Evolutionary conservation across 1,139 yeast species (phyloP).

Genomic region (Magnusiomyces ingens): DNA sequence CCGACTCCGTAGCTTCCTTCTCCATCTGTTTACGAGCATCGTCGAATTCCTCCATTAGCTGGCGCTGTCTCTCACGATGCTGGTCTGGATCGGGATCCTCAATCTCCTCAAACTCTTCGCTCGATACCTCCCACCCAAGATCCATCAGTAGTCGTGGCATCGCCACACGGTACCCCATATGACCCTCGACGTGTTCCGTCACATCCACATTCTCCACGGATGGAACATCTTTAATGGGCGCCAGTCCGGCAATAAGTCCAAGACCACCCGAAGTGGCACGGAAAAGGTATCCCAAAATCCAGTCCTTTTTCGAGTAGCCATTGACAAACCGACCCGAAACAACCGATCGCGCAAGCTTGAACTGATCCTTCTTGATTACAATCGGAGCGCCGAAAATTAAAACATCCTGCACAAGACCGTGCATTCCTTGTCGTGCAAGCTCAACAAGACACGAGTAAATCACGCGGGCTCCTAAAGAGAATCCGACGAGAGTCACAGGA

Average conservation of each 20-base stretch:
- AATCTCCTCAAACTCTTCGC: constrained; percentile 90
- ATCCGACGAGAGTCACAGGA: constrained; percentile 89
- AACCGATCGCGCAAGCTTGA: constrained; percentile 73
- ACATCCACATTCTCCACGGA: constrained; percentile 82
- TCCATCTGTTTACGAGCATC: constrained; percentile 60
- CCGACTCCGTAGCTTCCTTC: constrained; percentile 20
- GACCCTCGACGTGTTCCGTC: constrained; percentile 84
- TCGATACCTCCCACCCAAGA: constrained; percentile 73
- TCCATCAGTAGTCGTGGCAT: constrained; percentile 71
- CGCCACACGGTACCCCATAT: constrained; percentile 91
- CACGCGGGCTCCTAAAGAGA: constrained; percentile 88
- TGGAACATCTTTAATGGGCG: constrained; percentile 52
- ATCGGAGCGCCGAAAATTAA: constrained; percentile 85
- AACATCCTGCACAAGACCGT: constrained; percentile 85
- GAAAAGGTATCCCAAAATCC: constrained; percentile 93
- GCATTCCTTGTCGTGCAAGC: constrained; percentile 78
- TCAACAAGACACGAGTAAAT: constrained; percentile 87
- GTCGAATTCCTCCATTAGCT: constrained; percentile 75
- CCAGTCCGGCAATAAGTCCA: constrained; percentile 81
- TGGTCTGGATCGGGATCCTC: constrained; percentile 94
- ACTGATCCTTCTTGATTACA: constrained; percentile 69
- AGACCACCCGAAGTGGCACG: constrained; percentile 95
- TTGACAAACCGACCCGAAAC: constrained; percentile 88
- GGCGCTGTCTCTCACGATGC: constrained; percentile 67
- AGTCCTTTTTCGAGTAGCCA: constrained; percentile 87